phyloP scores from a whole-genome alignment of 148 eudicot species.

The Amaranthus cruentus region DNA sequence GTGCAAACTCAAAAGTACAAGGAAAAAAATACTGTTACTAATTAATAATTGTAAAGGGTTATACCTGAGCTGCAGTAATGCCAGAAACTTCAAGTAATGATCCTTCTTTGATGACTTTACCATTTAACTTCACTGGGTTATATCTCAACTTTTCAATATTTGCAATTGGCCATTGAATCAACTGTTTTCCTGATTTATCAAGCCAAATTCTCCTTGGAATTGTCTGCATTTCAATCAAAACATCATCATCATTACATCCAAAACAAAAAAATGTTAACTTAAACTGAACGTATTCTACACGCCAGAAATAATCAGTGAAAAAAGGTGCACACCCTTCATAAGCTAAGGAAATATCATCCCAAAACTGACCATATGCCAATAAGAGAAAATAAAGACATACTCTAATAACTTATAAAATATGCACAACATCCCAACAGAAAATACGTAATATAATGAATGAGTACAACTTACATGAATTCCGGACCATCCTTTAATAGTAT shows the following conservation, averaged over 20 bases:
- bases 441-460: not conserved
- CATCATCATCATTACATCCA: not conserved
- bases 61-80: conserved; percentile 57
- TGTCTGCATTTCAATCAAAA: conserved; percentile 24
- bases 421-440: too few relatives aligned
- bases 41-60: not conserved
- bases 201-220: conserved; percentile 61
- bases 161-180: conserved; percentile 68
- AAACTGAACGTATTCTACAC: too few relatives aligned
- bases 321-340: too few relatives aligned
- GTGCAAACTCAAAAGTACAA: too few relatives aligned
- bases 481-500: conserved; percentile 57
- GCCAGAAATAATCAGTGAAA: too few relatives aligned
- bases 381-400: too few relatives aligned
- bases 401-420: not conserved
- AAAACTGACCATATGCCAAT: too few relatives aligned
- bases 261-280: not conserved
- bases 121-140: conserved; percentile 14
- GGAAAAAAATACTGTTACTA: too few relatives aligned
- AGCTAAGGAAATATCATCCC: too few relatives aligned
- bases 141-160: conserved; percentile 48
- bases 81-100: conserved; percentile 38
- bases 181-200: conserved; percentile 41
- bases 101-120: conserved; percentile 31
- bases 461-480: conserved; percentile 55